Evolutionary conservation across 352 stramenopile species (phyloP).

Genomic region (Pythium insidiosum): DNA sequence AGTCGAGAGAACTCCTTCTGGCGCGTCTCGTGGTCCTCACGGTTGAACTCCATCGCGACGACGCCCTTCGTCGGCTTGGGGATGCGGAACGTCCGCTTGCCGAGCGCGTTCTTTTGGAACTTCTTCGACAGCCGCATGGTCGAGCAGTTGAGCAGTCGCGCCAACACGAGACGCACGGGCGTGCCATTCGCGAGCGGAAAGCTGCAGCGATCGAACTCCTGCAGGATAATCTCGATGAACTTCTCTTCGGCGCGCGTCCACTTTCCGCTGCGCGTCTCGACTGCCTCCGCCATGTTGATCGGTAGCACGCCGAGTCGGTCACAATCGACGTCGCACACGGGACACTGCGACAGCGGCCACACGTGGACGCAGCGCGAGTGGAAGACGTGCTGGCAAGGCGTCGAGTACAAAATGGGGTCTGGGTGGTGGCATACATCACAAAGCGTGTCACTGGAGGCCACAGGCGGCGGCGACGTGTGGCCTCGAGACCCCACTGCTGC

Average conservation of each 20-base stretch:
- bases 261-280: constrained; percentile 70
- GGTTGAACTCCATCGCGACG: constrained; percentile 64
- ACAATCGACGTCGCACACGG: constrained; percentile 48
- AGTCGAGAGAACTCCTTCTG: constrained; percentile 66
- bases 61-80: constrained; percentile 55
- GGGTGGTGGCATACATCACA: constrained; percentile 77
- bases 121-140: constrained; percentile 88
- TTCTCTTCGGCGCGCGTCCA: constrained; percentile 82
- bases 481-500: constrained; percentile 1
- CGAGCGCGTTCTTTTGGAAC: constrained; percentile 85
- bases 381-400: constrained; percentile 75
- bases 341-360: constrained; percentile 62
- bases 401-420: constrained; percentile 64
- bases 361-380: constrained; percentile 80
- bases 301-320: constrained; percentile 51
- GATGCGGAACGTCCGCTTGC: constrained; percentile 80
- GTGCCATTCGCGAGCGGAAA: constrained; percentile 78
- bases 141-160: constrained; percentile 84
- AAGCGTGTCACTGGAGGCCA: constrained; percentile 24
- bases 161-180: constrained; percentile 72
- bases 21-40: constrained; percentile 46
- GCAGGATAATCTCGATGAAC: constrained; percentile 77
- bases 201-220: constrained; percentile 71
- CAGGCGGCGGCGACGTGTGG: constrained; percentile 4
- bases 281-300: constrained; percentile 68